Conservation (phyloP, 768 basidiomycete genomes). For the Dioszegia crocea region DNA sequence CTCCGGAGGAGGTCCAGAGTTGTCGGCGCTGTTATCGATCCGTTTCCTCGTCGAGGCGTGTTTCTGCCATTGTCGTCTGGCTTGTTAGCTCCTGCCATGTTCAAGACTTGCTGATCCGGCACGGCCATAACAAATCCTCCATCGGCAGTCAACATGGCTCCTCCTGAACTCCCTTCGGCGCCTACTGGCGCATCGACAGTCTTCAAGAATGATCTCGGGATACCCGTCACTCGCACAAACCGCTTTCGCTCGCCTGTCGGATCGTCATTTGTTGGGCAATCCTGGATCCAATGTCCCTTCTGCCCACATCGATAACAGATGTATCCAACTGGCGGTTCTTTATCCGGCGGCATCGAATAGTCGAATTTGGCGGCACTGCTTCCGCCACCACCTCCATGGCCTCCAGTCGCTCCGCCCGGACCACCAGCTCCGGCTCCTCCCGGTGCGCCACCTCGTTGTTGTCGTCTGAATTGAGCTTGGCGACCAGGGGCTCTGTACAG, state of each 20-base stretch:
- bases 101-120: slow-evolving; percentile 76
- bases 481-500: slow-evolving; percentile 9
- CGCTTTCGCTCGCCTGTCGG: slow-evolving; percentile 88
- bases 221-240: slow-evolving; percentile 96
- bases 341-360: slow-evolving; percentile 59
- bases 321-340: slow-evolving; percentile 71
- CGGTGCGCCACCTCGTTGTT: neutral
- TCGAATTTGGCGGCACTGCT: slow-evolving; percentile 51
- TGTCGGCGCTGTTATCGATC: slow-evolving; percentile 64
- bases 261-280: slow-evolving; percentile 96
- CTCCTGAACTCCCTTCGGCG: slow-evolving; percentile 57
- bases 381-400: neutral
- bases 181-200: slow-evolving; percentile 72
- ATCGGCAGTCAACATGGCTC: slow-evolving; percentile 98
- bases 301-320: slow-evolving; percentile 98
- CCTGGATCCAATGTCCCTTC: slow-evolving; percentile 99
- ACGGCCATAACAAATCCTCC: slow-evolving; percentile 96
- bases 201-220: slow-evolving; percentile 94
- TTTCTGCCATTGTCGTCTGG: slow-evolving; percentile 89
- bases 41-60: slow-evolving; percentile 62
- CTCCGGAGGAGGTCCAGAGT: slow-evolving; percentile 40
- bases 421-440: neutral
- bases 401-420: neutral
- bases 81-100: slow-evolving; percentile 3
- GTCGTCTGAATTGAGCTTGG: slow-evolving; percentile 1